Conservation (phyloP, 495 filamentous ascomycete genomes). For the Podospora appendiculata region DNA sequence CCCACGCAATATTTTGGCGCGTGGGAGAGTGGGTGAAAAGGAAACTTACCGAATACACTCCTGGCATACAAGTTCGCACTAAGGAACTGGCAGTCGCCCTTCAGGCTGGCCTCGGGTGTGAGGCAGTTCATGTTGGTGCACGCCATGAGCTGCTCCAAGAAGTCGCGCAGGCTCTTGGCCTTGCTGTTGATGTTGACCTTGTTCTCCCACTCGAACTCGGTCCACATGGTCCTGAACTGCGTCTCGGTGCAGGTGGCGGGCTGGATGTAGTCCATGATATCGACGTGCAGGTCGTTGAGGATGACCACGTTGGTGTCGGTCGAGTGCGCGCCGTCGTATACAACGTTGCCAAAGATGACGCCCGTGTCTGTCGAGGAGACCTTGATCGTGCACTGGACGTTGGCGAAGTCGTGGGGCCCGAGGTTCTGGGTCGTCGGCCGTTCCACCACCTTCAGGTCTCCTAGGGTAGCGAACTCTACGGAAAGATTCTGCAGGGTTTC, state of each 20-base stretch:
- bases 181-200: conserved; percentile 99
- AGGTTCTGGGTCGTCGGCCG: conserved; percentile 93
- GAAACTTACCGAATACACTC: conserved; percentile 93
- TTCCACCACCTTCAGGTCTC: conserved; percentile 97
- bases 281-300: conserved; percentile 95
- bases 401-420: conserved; percentile 90
- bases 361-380: conserved; percentile 97
- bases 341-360: conserved; percentile 98
- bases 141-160: conserved; percentile 91
- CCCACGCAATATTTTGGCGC: no score
- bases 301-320: conserved; percentile 98
- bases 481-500: conserved; percentile 96
- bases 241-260: conserved; percentile 95
- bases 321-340: conserved; percentile 92
- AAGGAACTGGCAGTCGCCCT: conserved; percentile 96
- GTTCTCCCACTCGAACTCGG: conserved; percentile 99
- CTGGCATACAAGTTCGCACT: conserved; percentile 96
- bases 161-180: conserved; percentile 85
- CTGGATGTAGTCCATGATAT: conserved; percentile 99
- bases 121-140: conserved; percentile 98
- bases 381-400: conserved; percentile 98
- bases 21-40: neutral
- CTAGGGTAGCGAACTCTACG: conserved; percentile 95
- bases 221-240: conserved; percentile 99
- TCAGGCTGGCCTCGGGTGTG: conserved; percentile 90